These are phyloP conservation scores for Clonostachys byssicola DNA, from an alignment of 2,329 filamentous ascomycete species.

Conservation along the genomic window DNA sequence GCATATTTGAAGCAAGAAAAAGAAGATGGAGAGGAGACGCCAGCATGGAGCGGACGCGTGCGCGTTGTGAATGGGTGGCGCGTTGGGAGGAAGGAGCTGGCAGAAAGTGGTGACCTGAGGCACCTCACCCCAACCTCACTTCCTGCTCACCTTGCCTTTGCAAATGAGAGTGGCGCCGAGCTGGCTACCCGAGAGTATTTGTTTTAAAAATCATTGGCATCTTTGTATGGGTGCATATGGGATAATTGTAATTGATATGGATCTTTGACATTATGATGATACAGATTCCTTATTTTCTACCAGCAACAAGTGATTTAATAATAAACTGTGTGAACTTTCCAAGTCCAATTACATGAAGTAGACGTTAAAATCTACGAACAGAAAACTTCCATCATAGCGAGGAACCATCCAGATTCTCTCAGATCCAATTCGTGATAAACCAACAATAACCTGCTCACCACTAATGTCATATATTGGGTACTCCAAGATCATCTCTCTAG, in stretches of 20 bases:
- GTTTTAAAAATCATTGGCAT: not conserved
- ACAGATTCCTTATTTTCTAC: not conserved
- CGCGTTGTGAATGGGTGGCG: too few relatives aligned
- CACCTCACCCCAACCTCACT: not conserved
- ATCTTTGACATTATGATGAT: not conserved
- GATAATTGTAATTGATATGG: not conserved
- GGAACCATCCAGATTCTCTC: not conserved
- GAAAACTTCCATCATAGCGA: not conserved
- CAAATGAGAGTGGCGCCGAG: not conserved
- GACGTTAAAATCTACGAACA: constrained; percentile 1
- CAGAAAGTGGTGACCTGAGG: too few relatives aligned
- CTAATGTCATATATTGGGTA: not conserved
- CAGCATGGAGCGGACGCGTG: too few relatives aligned
- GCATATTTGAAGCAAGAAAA: too few relatives aligned
- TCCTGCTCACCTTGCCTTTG: not conserved
- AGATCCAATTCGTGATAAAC: not conserved
- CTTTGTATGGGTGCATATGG: not conserved
- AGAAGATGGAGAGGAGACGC: too few relatives aligned
- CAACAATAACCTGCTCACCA: not conserved
- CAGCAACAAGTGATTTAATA: not conserved
- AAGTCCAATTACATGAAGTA: not conserved
- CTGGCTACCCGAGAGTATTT: not conserved
- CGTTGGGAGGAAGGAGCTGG: too few relatives aligned
- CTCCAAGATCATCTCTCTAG: not conserved
- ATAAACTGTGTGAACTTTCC: too few relatives aligned